Base-by-base conservation (phyloP, 805 yeast genomes). In the Nadsonia fulvescens region DNA sequence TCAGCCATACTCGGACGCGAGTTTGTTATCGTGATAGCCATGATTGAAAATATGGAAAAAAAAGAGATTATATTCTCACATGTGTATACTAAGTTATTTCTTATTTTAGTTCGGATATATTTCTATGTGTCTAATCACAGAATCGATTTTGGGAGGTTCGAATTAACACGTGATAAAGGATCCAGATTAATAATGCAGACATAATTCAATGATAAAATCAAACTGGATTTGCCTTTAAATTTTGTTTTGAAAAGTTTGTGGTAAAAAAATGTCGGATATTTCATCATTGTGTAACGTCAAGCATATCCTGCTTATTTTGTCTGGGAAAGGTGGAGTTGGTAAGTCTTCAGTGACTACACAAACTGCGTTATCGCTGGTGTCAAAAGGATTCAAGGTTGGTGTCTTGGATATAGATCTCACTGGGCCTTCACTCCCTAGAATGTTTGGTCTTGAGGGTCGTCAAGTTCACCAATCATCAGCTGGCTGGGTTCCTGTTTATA, bases 271-370 rank as follows among this genome's bases (percentile, higher is more conserved):
- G 8, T 8, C 18, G 9, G 9, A 17, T 17, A 17, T 17, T 17
- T 8, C 18, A 17, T 8, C 24, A 15, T 16, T 15, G 22, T 27
- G 29, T 27, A 27, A 62, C 26, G 72, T 86, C 16, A 70, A 71
- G 38, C 93, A 86, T 45, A 69, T 89, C 4, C 46, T 82, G 3
- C 58, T 89, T 18, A 71, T 89, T 7, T 64, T 89, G 3, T 81
- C 94, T 0, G 99, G 95, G 1, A 82, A 82, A 48, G 95, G 95
- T 15, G 95, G 98, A 13, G 98, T 89, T 1, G 98, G 98, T 2
- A 89, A 89, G 46, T 81, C 94, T 8, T 81, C 95, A 0, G 82
- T 89, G 2, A 83, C 98, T 3, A 78, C 94, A 0, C 99, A 89
- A 45, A 58, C 82, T 1, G 96, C 95, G 0, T 58, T 89, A n/a